Conservation (phyloP, 768 basidiomycete species). For the Leccinum barrowsii region DNA sequence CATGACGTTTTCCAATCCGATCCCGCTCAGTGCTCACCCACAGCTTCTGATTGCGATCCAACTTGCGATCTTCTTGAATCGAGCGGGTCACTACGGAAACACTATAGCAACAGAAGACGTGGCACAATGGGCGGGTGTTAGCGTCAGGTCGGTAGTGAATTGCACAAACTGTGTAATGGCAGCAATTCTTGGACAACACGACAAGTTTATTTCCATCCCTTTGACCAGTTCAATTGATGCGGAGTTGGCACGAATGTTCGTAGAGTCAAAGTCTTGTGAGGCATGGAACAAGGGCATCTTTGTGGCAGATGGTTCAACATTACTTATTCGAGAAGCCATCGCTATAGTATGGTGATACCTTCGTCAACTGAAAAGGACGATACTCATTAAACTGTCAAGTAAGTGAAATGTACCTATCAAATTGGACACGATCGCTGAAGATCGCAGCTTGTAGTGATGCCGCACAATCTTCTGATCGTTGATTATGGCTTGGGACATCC, state of each 20-base stretch:
- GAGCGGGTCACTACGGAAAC: background rate
- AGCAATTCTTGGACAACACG: background rate
- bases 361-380: background rate
- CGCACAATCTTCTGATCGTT: no score
- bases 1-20: no score
- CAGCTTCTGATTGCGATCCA: background rate
- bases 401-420: background rate
- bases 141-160: background rate
- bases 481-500: no score
- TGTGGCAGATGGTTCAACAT: background rate
- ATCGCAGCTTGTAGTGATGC: background rate
- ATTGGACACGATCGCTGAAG: background rate
- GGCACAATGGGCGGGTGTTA: background rate
- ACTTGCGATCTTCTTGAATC: background rate
- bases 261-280: background rate
- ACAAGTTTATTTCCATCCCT: background rate
- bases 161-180: background rate
- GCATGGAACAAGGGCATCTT: background rate
- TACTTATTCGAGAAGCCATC: background rate
- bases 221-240: background rate
- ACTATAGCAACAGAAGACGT: background rate
- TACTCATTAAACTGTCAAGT: background rate
- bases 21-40: background rate
- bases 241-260: background rate
- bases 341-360: background rate